phyloP scores from a whole-genome alignment of 2,329 filamentous ascomycete genomes.

The Penicillium frequentans region DNA sequence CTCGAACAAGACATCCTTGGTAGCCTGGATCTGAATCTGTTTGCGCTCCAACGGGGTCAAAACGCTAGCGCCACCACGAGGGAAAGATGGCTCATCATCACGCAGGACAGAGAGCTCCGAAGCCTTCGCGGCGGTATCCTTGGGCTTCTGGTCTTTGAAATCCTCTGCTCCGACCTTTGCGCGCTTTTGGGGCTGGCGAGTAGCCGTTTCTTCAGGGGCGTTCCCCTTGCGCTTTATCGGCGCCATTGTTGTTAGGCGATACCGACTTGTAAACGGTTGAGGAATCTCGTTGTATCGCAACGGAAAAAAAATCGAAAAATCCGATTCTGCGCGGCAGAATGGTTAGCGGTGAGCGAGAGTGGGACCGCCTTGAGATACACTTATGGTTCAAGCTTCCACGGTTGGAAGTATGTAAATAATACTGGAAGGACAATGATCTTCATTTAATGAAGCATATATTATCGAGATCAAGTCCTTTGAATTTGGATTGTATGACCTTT shows the following conservation, averaged over 20 bases:
- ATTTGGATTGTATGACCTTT: too few relatives aligned
- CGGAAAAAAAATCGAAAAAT: constrained; percentile 28
- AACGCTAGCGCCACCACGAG: constrained; percentile 85
- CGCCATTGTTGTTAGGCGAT: constrained; percentile 38
- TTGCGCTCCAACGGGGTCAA: constrained; percentile 93
- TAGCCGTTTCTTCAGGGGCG: constrained; percentile 34
- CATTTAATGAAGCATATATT: too few relatives aligned
- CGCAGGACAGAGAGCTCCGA: constrained; percentile 49
- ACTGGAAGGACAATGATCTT: too few relatives aligned
- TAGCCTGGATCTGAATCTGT: constrained; percentile 92
- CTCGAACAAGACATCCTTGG: constrained; percentile 87
- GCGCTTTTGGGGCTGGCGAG: constrained; percentile 42
- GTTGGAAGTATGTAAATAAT: too few relatives aligned
- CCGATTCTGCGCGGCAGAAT: constrained; percentile 23
- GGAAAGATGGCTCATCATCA: constrained; percentile 87
- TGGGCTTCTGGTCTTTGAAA: constrained; percentile 32
- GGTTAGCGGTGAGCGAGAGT: constrained; percentile 10
- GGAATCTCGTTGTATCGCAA: constrained; percentile 28
- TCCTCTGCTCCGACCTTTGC: constrained; percentile 40
- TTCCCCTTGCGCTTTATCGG: constrained; percentile 48
- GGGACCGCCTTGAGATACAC: constrained; percentile 8
- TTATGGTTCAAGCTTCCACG: neutral
- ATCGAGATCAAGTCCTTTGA: too few relatives aligned
- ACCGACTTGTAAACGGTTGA: constrained; percentile 24
- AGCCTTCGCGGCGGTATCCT: constrained; percentile 29